Conservation (phyloP, 2,329 filamentous ascomycete genomes). For the Orbilia ellipsospora region DNA sequence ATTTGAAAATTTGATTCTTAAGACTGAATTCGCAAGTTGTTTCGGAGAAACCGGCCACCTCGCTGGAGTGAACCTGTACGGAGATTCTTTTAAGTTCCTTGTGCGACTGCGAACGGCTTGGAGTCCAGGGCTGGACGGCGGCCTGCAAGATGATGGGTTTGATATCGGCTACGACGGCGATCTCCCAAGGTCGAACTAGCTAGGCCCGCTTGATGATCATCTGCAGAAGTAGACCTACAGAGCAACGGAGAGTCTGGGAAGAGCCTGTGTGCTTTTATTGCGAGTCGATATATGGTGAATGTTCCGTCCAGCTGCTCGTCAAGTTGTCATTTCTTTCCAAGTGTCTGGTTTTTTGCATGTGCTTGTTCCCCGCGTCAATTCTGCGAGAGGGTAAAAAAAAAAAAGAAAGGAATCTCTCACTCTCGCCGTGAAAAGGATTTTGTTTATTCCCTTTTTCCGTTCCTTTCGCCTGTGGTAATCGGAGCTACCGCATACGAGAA, state of each 20-base stretch:
- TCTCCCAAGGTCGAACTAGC: conserved; percentile 29
- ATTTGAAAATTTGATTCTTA: not conserved
- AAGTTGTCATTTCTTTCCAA: not conserved
- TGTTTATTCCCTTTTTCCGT: conserved; percentile 17
- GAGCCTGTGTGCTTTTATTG: conserved; percentile 15
- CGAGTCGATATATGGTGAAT: conserved; percentile 7
- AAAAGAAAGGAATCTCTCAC: conserved; percentile 16
- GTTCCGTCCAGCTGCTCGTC: conserved; percentile 19
- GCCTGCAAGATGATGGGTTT: conserved; percentile 24
- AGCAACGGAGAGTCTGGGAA: not conserved
- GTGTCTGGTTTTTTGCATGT: conserved; percentile 46
- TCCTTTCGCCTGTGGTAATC: conserved; percentile 30
- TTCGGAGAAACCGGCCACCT: conserved; percentile 29
- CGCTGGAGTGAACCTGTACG: conserved; percentile 7
- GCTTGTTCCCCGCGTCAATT: conserved; percentile 40
- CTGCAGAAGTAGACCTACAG: conserved; percentile 17
- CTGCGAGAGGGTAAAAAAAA: not conserved
- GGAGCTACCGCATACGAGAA: conserved; percentile 11
- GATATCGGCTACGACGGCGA: conserved; percentile 40
- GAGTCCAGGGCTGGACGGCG: not conserved
- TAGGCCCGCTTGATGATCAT: conserved; percentile 35
- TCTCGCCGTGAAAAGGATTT: conserved; percentile 15
- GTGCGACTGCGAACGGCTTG: not conserved
- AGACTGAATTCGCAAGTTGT: not conserved
- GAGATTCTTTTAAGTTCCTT: conserved; percentile 4